Percentiles rank a stretch among this genome's conserved stretches.
These are phyloP conservation scores for Laetiporus sulphureus DNA, from an alignment of 1,284 basidiomycete genomes.

Conservation along the genomic window DNA sequence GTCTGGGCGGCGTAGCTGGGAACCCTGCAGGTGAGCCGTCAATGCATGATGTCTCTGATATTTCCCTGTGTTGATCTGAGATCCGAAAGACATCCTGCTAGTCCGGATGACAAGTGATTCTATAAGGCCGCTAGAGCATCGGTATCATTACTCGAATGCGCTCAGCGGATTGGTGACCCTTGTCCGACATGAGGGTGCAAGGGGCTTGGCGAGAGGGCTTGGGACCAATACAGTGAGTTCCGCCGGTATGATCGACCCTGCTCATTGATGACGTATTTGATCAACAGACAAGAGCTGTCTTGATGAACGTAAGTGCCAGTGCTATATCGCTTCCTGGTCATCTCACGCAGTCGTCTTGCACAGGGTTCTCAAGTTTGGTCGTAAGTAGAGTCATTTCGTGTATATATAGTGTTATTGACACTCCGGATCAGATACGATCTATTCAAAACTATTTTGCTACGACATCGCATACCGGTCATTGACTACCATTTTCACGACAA, in stretches of 20 bases:
- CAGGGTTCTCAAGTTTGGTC: conserved; percentile 83
- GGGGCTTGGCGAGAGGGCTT: conserved; percentile 69
- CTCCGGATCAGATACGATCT: conserved; percentile 67
- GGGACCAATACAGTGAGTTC: conserved; percentile 69
- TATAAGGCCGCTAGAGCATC: conserved; percentile 61
- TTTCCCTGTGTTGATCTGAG: conserved; percentile 4
- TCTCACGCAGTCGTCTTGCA: conserved; percentile 8
- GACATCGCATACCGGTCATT: conserved; percentile 45
- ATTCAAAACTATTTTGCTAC: conserved; percentile 69
- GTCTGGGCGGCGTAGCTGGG: conserved; percentile 72
- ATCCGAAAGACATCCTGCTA: conserved; percentile 54
- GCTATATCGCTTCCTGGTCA: conserved; percentile 11
- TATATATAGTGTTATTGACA: neutral
- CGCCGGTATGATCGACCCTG: too few relatives aligned
- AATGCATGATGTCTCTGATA: neutral
- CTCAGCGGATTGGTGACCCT: conserved; percentile 62
- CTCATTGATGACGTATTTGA: neutral
- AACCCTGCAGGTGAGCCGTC: conserved; percentile 64
- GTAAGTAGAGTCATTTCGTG: conserved; percentile 41
- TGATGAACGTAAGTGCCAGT: conserved; percentile 75
- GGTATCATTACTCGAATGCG: conserved; percentile 76
- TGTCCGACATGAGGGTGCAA: conserved; percentile 63
- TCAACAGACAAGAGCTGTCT: conserved; percentile 57
- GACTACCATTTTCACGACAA: conserved; percentile 68
- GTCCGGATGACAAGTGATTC: conserved; percentile 90